phyloP scores from a whole-genome alignment of 2,329 filamentous ascomycete genomes.

The Botrytis aclada region DNA sequence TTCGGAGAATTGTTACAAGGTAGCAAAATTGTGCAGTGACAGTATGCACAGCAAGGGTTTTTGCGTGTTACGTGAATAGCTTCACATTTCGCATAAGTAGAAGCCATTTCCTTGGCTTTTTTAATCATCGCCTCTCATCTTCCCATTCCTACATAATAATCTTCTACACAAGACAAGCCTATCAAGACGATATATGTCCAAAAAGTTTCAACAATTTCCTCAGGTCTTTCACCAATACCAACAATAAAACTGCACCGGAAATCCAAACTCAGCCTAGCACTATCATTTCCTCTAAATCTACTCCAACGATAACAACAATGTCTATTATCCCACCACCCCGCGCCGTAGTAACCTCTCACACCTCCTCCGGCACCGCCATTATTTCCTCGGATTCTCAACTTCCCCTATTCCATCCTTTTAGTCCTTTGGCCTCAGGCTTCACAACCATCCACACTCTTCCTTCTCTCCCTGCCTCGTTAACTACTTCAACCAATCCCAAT shows the following conservation, averaged over 20 bases:
- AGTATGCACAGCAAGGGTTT: not conserved
- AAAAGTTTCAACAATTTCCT: not conserved
- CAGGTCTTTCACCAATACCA: not conserved
- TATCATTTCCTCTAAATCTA: not conserved
- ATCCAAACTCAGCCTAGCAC: not conserved
- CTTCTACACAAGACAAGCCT: not conserved
- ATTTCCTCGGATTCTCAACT: slow-evolving; percentile 36
- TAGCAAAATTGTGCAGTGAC: not conserved
- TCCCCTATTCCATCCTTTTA: slow-evolving; percentile 37
- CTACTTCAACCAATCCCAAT: not conserved
- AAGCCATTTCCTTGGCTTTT: not conserved
- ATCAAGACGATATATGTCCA: not conserved
- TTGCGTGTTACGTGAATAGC: not conserved
- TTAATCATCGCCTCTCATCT: not conserved
- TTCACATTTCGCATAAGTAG: not conserved
- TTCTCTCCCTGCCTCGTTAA: slow-evolving; percentile 38
- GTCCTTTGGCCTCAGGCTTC: slow-evolving; percentile 36
- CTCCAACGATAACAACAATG: not conserved
- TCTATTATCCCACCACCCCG: slow-evolving; percentile 26
- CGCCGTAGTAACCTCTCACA: slow-evolving; percentile 37
- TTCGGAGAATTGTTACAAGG: too few species aligned
- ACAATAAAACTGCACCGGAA: not conserved
- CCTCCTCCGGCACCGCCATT: slow-evolving; percentile 36
- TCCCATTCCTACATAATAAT: not conserved
- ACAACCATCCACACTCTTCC: slow-evolving; percentile 36